Evolutionary conservation across 352 stramenopile species (phyloP), one percentile per base, ranked within the genome.

Genomic region (Phytophthora chlamydospora): DNA sequence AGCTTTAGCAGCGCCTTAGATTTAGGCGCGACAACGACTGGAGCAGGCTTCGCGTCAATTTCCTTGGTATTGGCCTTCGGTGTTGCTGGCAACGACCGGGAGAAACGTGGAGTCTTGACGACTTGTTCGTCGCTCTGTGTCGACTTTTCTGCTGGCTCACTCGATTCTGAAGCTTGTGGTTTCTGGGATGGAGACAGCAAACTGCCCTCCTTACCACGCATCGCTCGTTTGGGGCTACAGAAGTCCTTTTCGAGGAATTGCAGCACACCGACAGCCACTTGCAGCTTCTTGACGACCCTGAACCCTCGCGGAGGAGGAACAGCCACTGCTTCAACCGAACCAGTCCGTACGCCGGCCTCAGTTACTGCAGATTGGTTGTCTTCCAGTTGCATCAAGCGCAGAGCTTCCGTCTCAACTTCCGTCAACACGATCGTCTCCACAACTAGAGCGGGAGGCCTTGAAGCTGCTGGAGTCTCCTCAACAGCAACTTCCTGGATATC

Each of bases 161-260:
- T 19, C 39, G 44, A 9, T 33, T 40, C 43, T 0, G 29, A 42
- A 6, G 35, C 31, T 16, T 2, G 14, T 42, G 12, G 0, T 50
- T 60, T 68, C 17, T 35, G 17, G 21, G 48, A 47, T 41, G 54
- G 40, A n/a, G 47, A 55, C n/a, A 24, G 9, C 2, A 57, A 45
- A 33, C 17, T 35, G 11, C 46, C 40, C 13, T 59, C 50, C 21
- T 58, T 67, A 4, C 49, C 51, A 19, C n/a, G 52, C 10, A 59
- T 48, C 3, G 71, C 53, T 4, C 75, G 75, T 12, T 65, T 70
- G 0, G 71, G 68, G 17, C 67, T 83, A 49, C 83, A 93, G 48
- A 93, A 90, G 36, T 91, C 83, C 24, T 90, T 83, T 35, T 91
- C 73, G 0, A 93, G 71, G 42, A 91, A 91, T 3, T 69, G 46